Base-by-base conservation (phyloP, 75 land plant genomes). In the Pinus taeda region DNA sequence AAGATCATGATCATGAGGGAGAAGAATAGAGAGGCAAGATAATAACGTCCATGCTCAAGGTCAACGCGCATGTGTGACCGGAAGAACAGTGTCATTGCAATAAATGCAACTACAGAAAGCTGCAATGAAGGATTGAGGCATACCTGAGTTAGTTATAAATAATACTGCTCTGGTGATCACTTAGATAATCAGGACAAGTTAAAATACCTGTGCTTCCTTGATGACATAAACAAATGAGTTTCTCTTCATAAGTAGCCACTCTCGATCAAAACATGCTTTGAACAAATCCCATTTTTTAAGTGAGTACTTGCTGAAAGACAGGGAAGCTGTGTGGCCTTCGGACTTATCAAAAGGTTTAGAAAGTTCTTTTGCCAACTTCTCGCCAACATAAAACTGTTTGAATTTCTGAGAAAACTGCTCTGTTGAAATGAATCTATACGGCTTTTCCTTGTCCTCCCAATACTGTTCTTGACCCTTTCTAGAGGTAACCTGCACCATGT, bases 381-480 rank as follows among this genome's bases (percentile, higher is more conserved):
- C 71, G 0, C 97, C 97, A 55, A 87, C 87, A 66, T 89, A 91
- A 73, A 84, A 96, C 36, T 83, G 77, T 22, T 89, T 79, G 71
- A 87, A 96, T n/a, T 90, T 91, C 24, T 90, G 87, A 3, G 93
- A 87, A 74, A 96, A 94, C 24, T 90, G 90, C 30, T 77, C 76
- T 6, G 85, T 90, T 9, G 92, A 59, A 18, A 92, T 79, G 71
- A 75, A 94, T 12, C 79, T 74, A 65, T 94, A 96, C 9, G 87
- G 90, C 67, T 81, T 59, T 9, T 78, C 77, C 59, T 66, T 86
- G 11, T 64, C 71, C 15, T 75, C 81, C 99, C 99, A 96, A 75
- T 96, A 96, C 71, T 92, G 99, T 37, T 86, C 59, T 66, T 96
- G 99, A 77, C 94, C 97, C 71, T 94, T 94, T 83, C 60, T 90